phyloP scores from a whole-genome alignment of 805 yeast species.

The Priceomyces melissophilus region DNA sequence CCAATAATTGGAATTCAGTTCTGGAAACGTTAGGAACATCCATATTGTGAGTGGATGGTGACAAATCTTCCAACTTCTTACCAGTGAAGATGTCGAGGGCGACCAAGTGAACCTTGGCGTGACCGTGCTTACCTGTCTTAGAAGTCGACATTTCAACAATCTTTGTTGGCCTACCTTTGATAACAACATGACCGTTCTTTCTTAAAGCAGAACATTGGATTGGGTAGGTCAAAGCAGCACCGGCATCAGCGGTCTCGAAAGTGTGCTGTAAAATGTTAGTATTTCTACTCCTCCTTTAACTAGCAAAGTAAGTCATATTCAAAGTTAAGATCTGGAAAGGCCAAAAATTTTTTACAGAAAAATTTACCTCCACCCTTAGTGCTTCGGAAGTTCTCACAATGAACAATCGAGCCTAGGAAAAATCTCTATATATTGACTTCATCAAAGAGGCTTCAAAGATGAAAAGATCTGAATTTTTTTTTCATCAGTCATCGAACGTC shows the following conservation, averaged over 20 bases:
- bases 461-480: too few species aligned
- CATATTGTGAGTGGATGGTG: slow-evolving; percentile 99
- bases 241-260: slow-evolving; percentile 98
- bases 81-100: slow-evolving; percentile 98
- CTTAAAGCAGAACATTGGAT: slow-evolving; percentile 99
- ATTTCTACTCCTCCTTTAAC: slow-evolving; percentile 1
- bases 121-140: slow-evolving; percentile 99
- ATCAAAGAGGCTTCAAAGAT: too few species aligned
- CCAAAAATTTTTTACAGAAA: background rate
- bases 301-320: background rate
- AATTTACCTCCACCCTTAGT: background rate
- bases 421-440: too few species aligned
- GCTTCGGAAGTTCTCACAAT: too few species aligned
- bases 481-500: too few species aligned
- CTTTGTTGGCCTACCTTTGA: slow-evolving; percentile 99
- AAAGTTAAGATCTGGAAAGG: background rate
- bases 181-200: slow-evolving; percentile 98
- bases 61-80: slow-evolving; percentile 99
- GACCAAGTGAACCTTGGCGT: slow-evolving; percentile 99
- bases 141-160: slow-evolving; percentile 99
- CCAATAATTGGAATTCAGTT: slow-evolving; percentile 94
- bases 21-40: slow-evolving; percentile 97
- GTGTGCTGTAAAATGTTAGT: slow-evolving; percentile 59
- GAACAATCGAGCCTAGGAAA: too few species aligned
- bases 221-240: slow-evolving; percentile 98